A percentile compares a stretch with the other conserved stretches of the same genome.
phyloP scores from a whole-genome alignment of 2,329 filamentous ascomycete species.

The Chaetomium globosum region DNA sequence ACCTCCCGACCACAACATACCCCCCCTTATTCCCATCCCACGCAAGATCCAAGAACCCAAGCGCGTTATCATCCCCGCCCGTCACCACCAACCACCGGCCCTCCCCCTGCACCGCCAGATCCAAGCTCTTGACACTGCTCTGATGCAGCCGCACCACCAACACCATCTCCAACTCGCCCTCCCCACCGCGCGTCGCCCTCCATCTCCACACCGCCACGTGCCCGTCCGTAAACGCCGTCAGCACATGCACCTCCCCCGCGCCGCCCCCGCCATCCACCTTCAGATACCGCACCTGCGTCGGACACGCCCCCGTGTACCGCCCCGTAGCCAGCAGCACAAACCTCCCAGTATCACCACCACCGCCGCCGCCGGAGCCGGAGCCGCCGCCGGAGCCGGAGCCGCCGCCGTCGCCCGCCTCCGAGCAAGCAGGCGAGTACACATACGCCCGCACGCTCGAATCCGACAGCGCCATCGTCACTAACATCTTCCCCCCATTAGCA shows the following conservation, averaged over 20 bases:
- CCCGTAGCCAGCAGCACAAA: slow-evolving; percentile 58
- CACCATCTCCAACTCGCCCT: slow-evolving; percentile 37
- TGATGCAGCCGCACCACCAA: slow-evolving; percentile 66
- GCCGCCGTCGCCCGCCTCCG: too few relatives aligned
- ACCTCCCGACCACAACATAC: slow-evolving; percentile 36
- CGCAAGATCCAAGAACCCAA: slow-evolving; percentile 59
- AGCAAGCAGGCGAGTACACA: slow-evolving; percentile 45
- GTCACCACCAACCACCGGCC: slow-evolving; percentile 60
- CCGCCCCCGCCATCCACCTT: slow-evolving; percentile 30
- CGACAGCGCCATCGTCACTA: slow-evolving; percentile 74
- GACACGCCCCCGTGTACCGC: slow-evolving; percentile 70
- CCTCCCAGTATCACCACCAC: slow-evolving; percentile 30
- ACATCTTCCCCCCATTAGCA: slow-evolving; percentile 6
- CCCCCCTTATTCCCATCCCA: slow-evolving; percentile 33
- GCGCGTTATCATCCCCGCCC: slow-evolving; percentile 84
- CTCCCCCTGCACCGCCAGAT: slow-evolving; percentile 41
- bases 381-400: too few relatives aligned
- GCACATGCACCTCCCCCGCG: slow-evolving; percentile 45
- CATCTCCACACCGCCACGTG: slow-evolving; percentile 66
- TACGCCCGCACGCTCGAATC: slow-evolving; percentile 76
- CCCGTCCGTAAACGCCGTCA: slow-evolving; percentile 82
- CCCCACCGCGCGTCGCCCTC: not conserved
- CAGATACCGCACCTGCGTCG: slow-evolving; percentile 66
- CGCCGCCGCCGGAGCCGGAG: too few relatives aligned
- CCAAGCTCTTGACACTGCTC: slow-evolving; percentile 73